These are phyloP conservation scores for Fomitopsis pulvina DNA, from an alignment of 768 basidiomycete species.

Conservation along the genomic window DNA sequence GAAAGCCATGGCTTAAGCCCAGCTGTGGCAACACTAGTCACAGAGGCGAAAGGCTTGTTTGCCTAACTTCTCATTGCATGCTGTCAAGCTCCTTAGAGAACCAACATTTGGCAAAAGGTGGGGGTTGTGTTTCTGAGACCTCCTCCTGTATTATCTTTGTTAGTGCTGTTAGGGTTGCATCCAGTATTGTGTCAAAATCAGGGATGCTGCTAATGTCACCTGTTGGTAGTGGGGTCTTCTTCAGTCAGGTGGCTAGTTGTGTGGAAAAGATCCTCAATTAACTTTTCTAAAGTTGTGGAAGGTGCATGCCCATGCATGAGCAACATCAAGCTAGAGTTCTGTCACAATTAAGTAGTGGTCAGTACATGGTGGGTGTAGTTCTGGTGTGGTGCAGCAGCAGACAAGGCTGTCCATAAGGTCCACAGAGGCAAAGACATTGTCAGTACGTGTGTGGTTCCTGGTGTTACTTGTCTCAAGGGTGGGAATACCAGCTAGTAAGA, in stretches of 20 bases:
- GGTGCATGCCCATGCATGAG: background rate
- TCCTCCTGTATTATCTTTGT: constrained; percentile 10
- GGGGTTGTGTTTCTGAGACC: constrained; percentile 14
- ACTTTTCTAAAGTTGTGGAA: constrained; percentile 21
- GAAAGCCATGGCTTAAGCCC: too few species aligned
- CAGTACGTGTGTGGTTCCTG: constrained; percentile 30
- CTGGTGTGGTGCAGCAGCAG: constrained; percentile 21
- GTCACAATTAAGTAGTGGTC: constrained; percentile 37
- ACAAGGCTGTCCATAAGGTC: constrained; percentile 15
- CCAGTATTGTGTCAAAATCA: too few species aligned
- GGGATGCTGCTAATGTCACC: too few species aligned
- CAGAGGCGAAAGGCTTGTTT: constrained; percentile 8
- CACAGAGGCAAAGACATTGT: constrained; percentile 36
- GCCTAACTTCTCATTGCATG: constrained; percentile 10
- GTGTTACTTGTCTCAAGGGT: constrained; percentile 26
- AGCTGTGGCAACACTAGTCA: too few species aligned
- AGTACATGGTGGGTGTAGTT: constrained; percentile 16
- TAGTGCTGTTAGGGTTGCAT: background rate
- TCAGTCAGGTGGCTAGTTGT: too few species aligned
- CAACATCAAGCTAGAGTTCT: constrained; percentile 17
- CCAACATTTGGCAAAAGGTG: constrained; percentile 27
- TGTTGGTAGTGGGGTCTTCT: too few species aligned
- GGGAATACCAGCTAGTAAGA: constrained; percentile 25
- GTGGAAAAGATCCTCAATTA: constrained; percentile 26
- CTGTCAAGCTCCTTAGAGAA: constrained; percentile 25